phyloP scores from a whole-genome alignment of 1,284 basidiomycete genomes.

The Butyriboletus appendiculatus region DNA sequence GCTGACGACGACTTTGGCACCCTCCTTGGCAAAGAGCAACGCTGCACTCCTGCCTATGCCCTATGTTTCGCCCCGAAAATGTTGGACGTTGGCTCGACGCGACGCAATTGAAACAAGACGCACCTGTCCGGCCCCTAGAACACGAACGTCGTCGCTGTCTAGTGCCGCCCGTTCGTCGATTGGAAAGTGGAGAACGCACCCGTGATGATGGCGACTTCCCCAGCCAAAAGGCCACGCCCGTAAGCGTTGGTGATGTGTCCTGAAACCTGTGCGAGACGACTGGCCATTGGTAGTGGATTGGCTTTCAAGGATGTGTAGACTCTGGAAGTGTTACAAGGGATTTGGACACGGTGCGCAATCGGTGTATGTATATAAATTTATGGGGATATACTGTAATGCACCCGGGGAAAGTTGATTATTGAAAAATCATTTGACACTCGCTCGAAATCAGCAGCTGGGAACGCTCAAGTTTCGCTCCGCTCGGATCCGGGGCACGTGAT shows the following conservation, averaged over 20 bases:
- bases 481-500: neutral
- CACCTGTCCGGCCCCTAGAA: slow-evolving; percentile 73
- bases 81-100: too few species aligned
- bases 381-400: too few species aligned
- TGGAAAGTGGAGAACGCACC: slow-evolving; percentile 42
- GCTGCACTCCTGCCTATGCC: slow-evolving; percentile 78
- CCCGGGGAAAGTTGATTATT: too few species aligned
- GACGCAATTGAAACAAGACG: slow-evolving; percentile 5
- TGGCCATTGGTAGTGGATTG: slow-evolving; percentile 42
- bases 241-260: slow-evolving; percentile 63
- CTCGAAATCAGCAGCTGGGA: neutral
- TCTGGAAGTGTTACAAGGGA: neutral
- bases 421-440: neutral
- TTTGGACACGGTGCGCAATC: neutral
- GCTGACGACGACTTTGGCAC: slow-evolving; percentile 83
- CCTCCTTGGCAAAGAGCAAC: slow-evolving; percentile 80
- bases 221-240: slow-evolving; percentile 66
- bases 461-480: too few species aligned
- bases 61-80: slow-evolving; percentile 34
- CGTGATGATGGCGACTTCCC: slow-evolving; percentile 85
- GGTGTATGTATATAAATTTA: too few species aligned
- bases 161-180: neutral
- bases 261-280: slow-evolving; percentile 69
- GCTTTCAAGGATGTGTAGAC: neutral
- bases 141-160: neutral